Evolutionary conservation across 305 asterid genomes (phyloP).

Genomic region (Euphrasia arctica): DNA sequence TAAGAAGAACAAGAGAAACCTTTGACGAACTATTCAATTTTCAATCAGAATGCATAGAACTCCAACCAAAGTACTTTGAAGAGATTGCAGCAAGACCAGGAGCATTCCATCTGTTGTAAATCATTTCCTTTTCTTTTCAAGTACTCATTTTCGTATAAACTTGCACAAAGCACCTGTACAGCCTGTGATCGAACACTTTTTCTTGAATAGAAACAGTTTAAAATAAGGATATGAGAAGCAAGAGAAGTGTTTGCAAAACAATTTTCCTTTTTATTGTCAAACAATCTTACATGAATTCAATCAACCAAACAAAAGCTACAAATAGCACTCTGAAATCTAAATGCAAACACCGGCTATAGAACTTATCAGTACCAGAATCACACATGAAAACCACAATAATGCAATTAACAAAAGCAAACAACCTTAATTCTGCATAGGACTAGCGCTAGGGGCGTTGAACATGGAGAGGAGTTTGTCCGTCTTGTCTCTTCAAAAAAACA

Average conservation of each 20-base stretch:
- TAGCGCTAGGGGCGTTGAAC: conserved; percentile 32
- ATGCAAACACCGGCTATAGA: conserved; percentile 34
- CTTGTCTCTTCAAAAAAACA: conserved; percentile 37
- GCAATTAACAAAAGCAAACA: conserved; percentile 34
- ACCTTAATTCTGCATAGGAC: conserved; percentile 32
- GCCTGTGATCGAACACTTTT: conserved; percentile 4
- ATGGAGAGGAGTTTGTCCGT: conserved; percentile 35
- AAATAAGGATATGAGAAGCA: conserved; percentile 8
- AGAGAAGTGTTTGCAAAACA: conserved; percentile 25
- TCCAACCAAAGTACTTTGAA: not conserved
- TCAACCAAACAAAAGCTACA: conserved; percentile 44
- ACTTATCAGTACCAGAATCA: conserved; percentile 46
- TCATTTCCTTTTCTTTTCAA: conserved; percentile 2
- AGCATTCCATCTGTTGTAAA: not conserved
- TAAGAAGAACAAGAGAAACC: not conserved
- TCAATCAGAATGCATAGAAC: not conserved
- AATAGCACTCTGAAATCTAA: conserved; percentile 37
- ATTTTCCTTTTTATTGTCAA: conserved; percentile 49
- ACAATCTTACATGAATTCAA: conserved; percentile 52
- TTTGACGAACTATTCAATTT: not conserved
- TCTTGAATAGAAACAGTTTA: conserved; percentile 12
- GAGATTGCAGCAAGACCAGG: not conserved
- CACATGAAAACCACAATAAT: conserved; percentile 32
- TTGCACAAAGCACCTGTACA: conserved; percentile 5
- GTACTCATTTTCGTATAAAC: conserved; percentile 13